A percentile compares a stretch with the other conserved stretches of the same genome.
These are phyloP conservation scores for Mortierella sp. DNA, from an alignment of 371 early-diverging fungal species.

Conservation along the genomic window DNA sequence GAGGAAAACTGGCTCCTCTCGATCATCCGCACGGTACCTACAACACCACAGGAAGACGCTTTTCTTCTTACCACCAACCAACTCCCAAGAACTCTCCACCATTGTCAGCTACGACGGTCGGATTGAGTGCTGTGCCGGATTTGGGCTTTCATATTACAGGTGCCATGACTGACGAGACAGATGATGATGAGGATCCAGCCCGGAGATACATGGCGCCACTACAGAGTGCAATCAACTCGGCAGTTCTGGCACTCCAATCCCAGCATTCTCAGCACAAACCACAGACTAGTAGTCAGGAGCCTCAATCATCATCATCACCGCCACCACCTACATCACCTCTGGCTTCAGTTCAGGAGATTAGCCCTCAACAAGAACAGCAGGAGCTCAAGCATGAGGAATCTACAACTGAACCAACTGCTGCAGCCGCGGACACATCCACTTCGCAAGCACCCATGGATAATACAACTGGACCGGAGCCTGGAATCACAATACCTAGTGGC, in stretches of 20 bases:
- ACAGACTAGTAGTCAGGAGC: too few species aligned
- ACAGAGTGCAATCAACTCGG: slow-evolving; percentile 39
- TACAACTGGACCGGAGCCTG: slow-evolving; percentile 24
- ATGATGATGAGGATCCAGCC: slow-evolving; percentile 39
- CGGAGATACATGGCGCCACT: slow-evolving; percentile 46
- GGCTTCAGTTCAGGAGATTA: neutral
- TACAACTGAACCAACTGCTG: neutral
- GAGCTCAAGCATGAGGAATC: neutral
- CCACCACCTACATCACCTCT: slow-evolving; percentile 2
- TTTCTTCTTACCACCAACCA: slow-evolving; percentile 52
- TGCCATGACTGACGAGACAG: slow-evolving; percentile 40
- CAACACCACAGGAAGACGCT: slow-evolving; percentile 40
- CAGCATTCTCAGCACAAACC: slow-evolving; percentile 18
- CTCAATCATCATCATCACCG: neutral
- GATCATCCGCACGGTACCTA: slow-evolving; percentile 30
- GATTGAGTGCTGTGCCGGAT: slow-evolving; percentile 28
- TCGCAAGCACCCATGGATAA: neutral
- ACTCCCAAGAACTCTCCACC: slow-evolving; percentile 55
- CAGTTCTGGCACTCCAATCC: slow-evolving; percentile 39
- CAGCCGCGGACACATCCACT: neutral
- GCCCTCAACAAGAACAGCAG: slow-evolving; percentile 3
- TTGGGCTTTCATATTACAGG: slow-evolving; percentile 16
- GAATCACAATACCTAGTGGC: slow-evolving; percentile 51
- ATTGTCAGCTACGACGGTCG: slow-evolving; percentile 30
- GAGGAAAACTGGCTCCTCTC: slow-evolving; percentile 27